phyloP scores from a whole-genome alignment of 441 rosid genomes.

The Melastoma candidum region DNA sequence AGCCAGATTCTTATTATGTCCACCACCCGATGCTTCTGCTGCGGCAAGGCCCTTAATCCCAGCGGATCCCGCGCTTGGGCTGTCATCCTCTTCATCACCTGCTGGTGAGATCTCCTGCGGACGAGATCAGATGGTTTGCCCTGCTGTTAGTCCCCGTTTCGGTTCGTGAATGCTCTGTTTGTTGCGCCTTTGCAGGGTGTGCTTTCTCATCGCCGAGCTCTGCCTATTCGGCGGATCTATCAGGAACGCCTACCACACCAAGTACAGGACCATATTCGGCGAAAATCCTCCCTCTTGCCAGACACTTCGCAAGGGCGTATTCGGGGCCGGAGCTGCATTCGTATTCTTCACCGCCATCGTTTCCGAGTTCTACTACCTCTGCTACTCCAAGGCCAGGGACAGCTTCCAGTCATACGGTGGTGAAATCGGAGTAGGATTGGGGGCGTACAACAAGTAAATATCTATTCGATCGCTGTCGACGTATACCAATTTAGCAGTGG shows the following conservation, averaged over 20 bases:
- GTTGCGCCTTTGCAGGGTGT: slow-evolving; percentile 32
- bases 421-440: slow-evolving; percentile 34
- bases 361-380: slow-evolving; percentile 24
- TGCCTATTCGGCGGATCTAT: slow-evolving; percentile 61
- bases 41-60: slow-evolving; percentile 42
- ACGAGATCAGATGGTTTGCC: too few species aligned
- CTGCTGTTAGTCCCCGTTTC: not conserved
- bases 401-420: slow-evolving; percentile 27
- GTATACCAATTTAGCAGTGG: too few species aligned
- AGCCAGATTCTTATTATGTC: slow-evolving; percentile 49
- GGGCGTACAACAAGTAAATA: slow-evolving; percentile 37
- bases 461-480: too few species aligned
- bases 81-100: slow-evolving; percentile 22
- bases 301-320: slow-evolving; percentile 57
- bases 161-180: not conserved
- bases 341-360: slow-evolving; percentile 53
- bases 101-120: slow-evolving; percentile 28
- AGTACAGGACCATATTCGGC: slow-evolving; percentile 42
- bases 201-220: slow-evolving; percentile 57
- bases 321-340: slow-evolving; percentile 82
- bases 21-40: slow-evolving; percentile 57
- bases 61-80: slow-evolving; percentile 44
- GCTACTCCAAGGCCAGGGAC: slow-evolving; percentile 9
- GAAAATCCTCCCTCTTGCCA: slow-evolving; percentile 46
- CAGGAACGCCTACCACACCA: slow-evolving; percentile 70